Conservation (phyloP, 495 filamentous ascomycete genomes). For the Penicillium manginii region DNA sequence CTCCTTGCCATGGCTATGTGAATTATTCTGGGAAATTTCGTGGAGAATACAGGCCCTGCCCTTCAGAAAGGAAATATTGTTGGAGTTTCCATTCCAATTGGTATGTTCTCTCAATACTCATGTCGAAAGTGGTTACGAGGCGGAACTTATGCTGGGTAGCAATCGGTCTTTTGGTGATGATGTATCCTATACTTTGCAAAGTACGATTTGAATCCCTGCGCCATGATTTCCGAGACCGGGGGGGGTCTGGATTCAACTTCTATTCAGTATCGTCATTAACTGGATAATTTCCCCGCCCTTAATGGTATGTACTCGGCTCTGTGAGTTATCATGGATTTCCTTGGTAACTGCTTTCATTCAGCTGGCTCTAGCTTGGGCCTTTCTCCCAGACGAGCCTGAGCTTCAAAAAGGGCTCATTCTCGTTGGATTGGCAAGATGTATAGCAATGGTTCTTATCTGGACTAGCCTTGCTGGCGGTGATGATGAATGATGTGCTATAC, state of each 20-base stretch:
- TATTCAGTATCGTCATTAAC: constrained; percentile 78
- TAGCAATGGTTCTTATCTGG: constrained; percentile 87
- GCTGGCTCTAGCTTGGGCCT: constrained; percentile 77
- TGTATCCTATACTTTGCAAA: constrained; percentile 95
- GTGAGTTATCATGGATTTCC: not conserved
- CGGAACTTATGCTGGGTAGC: constrained; percentile 46
- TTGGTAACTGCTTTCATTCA: not conserved
- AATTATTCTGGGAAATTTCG: constrained; percentile 81
- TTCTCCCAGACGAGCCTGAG: constrained; percentile 70
- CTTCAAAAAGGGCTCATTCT: constrained; percentile 75
- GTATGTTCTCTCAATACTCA: constrained; percentile 39
- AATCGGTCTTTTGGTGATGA: constrained; percentile 85
- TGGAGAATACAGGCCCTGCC: constrained; percentile 60
- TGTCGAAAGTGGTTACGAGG: not conserved
- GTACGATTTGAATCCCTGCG: constrained; percentile 84
- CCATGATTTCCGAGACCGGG: constrained; percentile 60
- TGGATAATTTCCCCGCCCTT: constrained; percentile 90
- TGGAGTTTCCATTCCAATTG: constrained; percentile 80
- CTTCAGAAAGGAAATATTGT: constrained; percentile 75
- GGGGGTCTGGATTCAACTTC: constrained; percentile 77
- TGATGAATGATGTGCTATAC: constrained; percentile 83
- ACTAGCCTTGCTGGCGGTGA: constrained; percentile 78
- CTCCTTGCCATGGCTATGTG: constrained; percentile 84
- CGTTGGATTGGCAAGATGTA: constrained; percentile 77
- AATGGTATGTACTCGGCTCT: constrained; percentile 63